Evolutionary conservation across 805 yeast species (phyloP).

Genomic region (Teunomyces atbi): DNA sequence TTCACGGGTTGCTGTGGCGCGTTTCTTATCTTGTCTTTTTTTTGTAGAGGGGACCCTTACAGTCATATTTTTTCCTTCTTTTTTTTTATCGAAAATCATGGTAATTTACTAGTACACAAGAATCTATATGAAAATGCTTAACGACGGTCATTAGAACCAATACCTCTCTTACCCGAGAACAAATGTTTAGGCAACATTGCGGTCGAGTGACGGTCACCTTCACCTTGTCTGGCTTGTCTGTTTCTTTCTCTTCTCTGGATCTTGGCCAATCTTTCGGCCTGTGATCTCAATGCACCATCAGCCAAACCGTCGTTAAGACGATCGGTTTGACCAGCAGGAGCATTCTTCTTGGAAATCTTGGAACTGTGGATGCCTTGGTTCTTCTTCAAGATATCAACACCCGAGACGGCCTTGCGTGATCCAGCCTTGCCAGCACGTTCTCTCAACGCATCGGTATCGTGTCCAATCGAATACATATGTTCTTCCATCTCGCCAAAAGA

Average conservation of each 20-base stretch:
- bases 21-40: no score
- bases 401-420: conserved; percentile 48
- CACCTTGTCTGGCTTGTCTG: conserved; percentile 90
- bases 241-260: conserved; percentile 91
- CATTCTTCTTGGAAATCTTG: conserved; percentile 43
- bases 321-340: conserved; percentile 64
- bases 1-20: no score
- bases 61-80: no score
- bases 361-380: conserved; percentile 44
- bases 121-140: conserved; percentile 25
- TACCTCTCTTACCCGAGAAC: conserved; percentile 95
- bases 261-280: conserved; percentile 85
- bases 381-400: conserved; percentile 77
- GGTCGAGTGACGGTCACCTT: conserved; percentile 87
- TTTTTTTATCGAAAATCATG: background rate
- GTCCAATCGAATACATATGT: conserved; percentile 87
- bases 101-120: conserved; percentile 1
- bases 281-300: conserved; percentile 75
- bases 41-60: background rate
- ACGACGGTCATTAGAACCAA: conserved; percentile 89
- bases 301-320: conserved; percentile 83
- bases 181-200: conserved; percentile 90
- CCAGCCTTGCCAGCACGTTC: conserved; percentile 44
- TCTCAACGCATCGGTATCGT: conserved; percentile 68
- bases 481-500: conserved; percentile 77